Evolutionary conservation across 768 basidiomycete species (phyloP).

Genomic region (Suillus tomentosus): DNA sequence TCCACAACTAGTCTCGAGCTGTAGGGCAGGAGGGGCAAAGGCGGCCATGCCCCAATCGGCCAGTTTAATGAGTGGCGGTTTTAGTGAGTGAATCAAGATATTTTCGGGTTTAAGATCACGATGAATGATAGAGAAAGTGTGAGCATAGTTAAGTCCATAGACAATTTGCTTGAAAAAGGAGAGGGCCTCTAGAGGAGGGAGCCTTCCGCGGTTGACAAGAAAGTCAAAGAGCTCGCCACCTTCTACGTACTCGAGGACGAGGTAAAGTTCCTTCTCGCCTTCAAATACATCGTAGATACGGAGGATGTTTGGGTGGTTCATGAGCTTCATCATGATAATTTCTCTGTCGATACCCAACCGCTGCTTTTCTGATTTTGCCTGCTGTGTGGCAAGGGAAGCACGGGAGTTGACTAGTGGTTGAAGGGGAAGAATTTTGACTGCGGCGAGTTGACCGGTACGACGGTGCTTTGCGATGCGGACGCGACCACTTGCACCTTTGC

Average conservation of each 20-base stretch:
- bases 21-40: constrained; percentile 80
- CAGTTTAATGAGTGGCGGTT: constrained; percentile 87
- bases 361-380: constrained; percentile 77
- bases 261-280: constrained; percentile 86
- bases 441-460: constrained; percentile 87
- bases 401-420: constrained; percentile 76
- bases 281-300: constrained; percentile 96
- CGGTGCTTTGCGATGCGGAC: constrained; percentile 92
- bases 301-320: constrained; percentile 97
- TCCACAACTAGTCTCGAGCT: constrained; percentile 94
- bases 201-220: constrained; percentile 83
- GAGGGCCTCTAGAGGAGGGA: constrained; percentile 80
- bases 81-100: constrained; percentile 83
- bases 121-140: constrained; percentile 96
- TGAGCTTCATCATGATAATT: constrained; percentile 99
- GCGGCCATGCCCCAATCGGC: constrained; percentile 99
- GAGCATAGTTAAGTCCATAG: constrained; percentile 94
- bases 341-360: constrained; percentile 89
- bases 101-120: constrained; percentile 99
- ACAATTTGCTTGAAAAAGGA: constrained; percentile 96
- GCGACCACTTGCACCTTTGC: constrained; percentile 91
- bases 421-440: constrained; percentile 92
- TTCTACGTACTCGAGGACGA: constrained; percentile 93
- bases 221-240: constrained; percentile 98
- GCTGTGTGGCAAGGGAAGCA: constrained; percentile 62